Evolutionary conservation across 495 filamentous ascomycete genomes (phyloP).

Genomic region (Tuber aestivum): DNA sequence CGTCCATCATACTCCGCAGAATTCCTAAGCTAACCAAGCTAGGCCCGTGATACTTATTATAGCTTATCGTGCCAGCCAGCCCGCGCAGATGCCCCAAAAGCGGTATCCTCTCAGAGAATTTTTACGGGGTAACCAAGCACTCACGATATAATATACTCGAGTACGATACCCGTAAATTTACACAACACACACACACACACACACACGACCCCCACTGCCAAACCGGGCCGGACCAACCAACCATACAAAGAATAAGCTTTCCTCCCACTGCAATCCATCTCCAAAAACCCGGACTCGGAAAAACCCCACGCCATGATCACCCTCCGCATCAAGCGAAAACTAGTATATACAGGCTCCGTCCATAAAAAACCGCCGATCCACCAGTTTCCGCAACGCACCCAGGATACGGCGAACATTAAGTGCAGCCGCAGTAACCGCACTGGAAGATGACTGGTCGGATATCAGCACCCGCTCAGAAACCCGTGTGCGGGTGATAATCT

Average conservation of each 20-base stretch:
- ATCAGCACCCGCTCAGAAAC: not conserved
- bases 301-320: conserved; percentile 1
- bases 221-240: not conserved
- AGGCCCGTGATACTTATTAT: not conserved
- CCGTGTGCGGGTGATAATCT: not conserved
- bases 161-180: no score
- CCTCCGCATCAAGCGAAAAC: not conserved
- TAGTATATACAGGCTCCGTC: not conserved
- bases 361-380: not conserved
- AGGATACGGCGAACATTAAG: not conserved
- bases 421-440: not conserved
- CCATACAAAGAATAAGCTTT: not conserved
- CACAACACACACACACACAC: not conserved
- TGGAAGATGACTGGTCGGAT: not conserved
- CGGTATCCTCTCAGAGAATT: not conserved
- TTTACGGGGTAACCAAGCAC: not conserved
- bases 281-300: not conserved
- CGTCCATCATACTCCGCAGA: not conserved
- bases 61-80: not conserved
- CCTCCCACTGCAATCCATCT: not conserved
- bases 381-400: not conserved
- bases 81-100: not conserved
- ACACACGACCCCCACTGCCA: not conserved
- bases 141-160: not conserved
- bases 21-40: not conserved